phyloP scores from a whole-genome alignment of 495 filamentous ascomycete species.

The Darksidea phi region DNA sequence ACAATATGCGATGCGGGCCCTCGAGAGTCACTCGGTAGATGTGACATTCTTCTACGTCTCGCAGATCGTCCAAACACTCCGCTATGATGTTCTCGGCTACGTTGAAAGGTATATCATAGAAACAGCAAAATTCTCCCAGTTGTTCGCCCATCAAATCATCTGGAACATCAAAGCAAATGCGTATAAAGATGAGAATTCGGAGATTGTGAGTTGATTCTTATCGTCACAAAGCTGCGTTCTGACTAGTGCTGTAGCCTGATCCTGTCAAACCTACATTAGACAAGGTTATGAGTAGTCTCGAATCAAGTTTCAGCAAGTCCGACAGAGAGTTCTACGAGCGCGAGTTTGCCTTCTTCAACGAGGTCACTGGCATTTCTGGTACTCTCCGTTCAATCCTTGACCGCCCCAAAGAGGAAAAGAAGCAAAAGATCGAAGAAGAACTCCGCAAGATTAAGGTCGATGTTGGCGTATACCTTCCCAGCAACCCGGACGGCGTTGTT shows the following conservation, averaged over 20 bases:
- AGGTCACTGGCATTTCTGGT: constrained; percentile 91
- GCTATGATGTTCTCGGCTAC: constrained; percentile 91
- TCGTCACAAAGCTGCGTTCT: background rate
- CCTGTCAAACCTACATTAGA: constrained; percentile 90
- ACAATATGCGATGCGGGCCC: constrained; percentile 94
- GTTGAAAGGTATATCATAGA: constrained; percentile 95
- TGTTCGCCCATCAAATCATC: constrained; percentile 98
- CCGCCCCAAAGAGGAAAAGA: constrained; percentile 91
- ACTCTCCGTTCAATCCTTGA: constrained; percentile 94
- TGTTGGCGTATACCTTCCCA: constrained; percentile 93
- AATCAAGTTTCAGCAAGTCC: constrained; percentile 71
- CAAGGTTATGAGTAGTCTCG: constrained; percentile 79
- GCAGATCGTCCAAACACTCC: constrained; percentile 94
- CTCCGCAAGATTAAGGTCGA: constrained; percentile 94
- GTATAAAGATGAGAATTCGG: constrained; percentile 93
- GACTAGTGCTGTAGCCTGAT: constrained; percentile 63
- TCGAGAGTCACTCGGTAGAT: constrained; percentile 91
- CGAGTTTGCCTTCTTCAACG: constrained; percentile 97
- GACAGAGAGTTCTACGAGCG: constrained; percentile 88
- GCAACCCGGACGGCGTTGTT: constrained; percentile 94
- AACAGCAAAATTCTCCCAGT: constrained; percentile 89
- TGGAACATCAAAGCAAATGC: constrained; percentile 99
- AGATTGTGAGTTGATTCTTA: constrained; percentile 62
- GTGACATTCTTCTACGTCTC: constrained; percentile 98
- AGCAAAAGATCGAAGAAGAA: constrained; percentile 98